Evolutionary conservation across 192 early-diverging fungal genomes (phyloP).

Genomic region (Phlyctochytrium arcticum): DNA sequence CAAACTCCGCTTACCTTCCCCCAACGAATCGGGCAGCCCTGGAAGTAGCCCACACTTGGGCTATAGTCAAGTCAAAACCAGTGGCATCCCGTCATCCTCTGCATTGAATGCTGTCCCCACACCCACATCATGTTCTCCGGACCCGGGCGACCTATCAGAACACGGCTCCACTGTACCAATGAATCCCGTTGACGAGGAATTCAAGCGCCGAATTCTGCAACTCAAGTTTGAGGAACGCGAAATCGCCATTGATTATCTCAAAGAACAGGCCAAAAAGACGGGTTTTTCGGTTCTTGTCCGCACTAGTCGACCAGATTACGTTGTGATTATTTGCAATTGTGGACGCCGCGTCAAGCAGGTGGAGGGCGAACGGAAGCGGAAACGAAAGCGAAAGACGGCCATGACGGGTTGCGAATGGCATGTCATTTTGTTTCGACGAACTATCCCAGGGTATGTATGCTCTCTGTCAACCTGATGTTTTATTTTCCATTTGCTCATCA

Average conservation of each 20-base stretch:
- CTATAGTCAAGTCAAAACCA: too few relatives aligned
- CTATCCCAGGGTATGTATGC: slow-evolving; percentile 3
- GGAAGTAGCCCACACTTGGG: neutral
- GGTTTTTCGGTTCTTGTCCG: slow-evolving; percentile 32
- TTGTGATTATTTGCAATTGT: slow-evolving; percentile 36
- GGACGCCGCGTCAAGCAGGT: slow-evolving; percentile 22
- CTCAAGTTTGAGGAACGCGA: slow-evolving; percentile 21
- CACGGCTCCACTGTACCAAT: neutral
- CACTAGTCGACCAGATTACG: slow-evolving; percentile 29
- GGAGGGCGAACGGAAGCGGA: slow-evolving; percentile 20
- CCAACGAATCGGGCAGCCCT: neutral
- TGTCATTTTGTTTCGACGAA: slow-evolving; percentile 29
- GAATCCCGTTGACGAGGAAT: slow-evolving; percentile 20
- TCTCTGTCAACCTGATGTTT: neutral
- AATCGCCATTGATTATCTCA: slow-evolving; percentile 22
- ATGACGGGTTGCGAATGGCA: slow-evolving; percentile 38
- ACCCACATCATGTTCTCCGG: neutral
- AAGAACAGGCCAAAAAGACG: slow-evolving; percentile 10
- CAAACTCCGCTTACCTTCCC: neutral
- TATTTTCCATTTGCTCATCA: neutral
- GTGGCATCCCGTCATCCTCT: too few relatives aligned
- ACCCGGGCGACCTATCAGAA: neutral
- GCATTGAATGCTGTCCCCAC: neutral
- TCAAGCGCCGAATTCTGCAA: slow-evolving; percentile 14
- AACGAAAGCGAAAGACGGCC: slow-evolving; percentile 31